Percentiles rank a stretch among this genome's conserved stretches.
Evolutionary conservation across 2,329 filamentous ascomycete genomes (phyloP).

Genomic region (Macrophomina tecta): DNA sequence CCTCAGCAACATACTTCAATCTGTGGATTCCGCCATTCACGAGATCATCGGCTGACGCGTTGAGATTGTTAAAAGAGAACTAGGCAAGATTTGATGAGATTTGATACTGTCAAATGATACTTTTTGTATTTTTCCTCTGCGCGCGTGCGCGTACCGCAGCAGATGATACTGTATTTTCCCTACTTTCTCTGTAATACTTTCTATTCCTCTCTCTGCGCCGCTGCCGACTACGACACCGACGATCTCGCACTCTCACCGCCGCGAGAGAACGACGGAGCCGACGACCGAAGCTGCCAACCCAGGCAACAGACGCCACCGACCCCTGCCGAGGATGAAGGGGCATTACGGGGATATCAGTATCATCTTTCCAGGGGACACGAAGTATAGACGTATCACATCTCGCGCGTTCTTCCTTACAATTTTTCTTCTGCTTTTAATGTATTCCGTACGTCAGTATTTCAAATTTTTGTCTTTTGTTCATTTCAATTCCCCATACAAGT

Average conservation of each 20-base stretch:
- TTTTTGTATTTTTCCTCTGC: not conserved
- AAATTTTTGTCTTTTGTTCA: not conserved
- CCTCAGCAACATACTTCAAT: slow-evolving; percentile 2
- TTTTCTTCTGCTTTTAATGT: not conserved
- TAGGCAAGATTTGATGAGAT: not conserved
- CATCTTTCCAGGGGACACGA: not conserved
- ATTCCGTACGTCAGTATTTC: not conserved
- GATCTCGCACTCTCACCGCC: not conserved
- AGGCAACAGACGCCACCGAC: too few species aligned
- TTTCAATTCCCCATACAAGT: not conserved
- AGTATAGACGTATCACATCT: not conserved
- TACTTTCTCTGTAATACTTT: not conserved
- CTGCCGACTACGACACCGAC: not conserved
- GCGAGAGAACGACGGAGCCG: not conserved
- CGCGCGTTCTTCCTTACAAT: not conserved
- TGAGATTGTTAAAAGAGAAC: not conserved
- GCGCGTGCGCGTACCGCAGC: not conserved
- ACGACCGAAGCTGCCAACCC: not conserved
- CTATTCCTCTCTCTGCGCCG: not conserved
- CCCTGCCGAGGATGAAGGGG: not conserved
- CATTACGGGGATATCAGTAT: too few species aligned
- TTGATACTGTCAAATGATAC: not conserved
- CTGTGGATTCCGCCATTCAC: slow-evolving; percentile 9
- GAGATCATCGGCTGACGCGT: slow-evolving; percentile 11
- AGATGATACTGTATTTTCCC: not conserved